A percentile compares a stretch with the other conserved stretches of the same genome.
Evolutionary conservation across 2,329 filamentous ascomycete genomes (phyloP).

Genomic region (Tolypocladium endophyticum): DNA sequence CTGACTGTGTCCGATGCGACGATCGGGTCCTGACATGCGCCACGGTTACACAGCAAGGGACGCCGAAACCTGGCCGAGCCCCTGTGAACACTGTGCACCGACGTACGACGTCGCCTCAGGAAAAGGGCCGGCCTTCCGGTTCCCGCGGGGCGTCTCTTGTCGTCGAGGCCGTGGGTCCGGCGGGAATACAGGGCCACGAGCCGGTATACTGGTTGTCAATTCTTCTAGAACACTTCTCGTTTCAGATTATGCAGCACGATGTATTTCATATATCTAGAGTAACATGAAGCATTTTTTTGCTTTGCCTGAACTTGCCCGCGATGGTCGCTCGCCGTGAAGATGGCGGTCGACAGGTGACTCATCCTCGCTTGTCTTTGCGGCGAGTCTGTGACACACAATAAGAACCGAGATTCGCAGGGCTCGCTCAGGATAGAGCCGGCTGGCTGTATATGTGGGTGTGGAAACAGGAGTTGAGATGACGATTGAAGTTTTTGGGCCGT

Average conservation of each 20-base stretch:
- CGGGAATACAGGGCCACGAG: not conserved
- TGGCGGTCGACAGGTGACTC: not conserved
- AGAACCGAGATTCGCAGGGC: not conserved
- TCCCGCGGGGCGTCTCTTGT: not conserved
- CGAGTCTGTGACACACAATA: not conserved
- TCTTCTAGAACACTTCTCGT: not conserved
- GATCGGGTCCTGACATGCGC: slow-evolving; percentile 1
- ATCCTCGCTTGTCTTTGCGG: not conserved
- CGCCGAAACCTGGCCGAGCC: not conserved
- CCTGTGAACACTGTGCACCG: not conserved
- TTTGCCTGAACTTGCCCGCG: not conserved
- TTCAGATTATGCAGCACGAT: not conserved
- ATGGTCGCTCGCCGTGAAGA: not conserved
- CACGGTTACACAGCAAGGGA: not conserved
- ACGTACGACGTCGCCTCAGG: not conserved
- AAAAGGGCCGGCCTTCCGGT: not conserved
- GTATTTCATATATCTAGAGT: not conserved
- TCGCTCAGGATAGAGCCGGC: not conserved
- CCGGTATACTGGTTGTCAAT: not conserved
- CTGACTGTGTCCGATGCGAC: not conserved
- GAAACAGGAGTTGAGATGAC: not conserved
- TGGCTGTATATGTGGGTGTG: not conserved
- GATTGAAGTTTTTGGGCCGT: not conserved
- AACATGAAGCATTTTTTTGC: not conserved
- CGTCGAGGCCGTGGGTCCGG: not conserved